phyloP scores from a whole-genome alignment of 345 rosid genomes.

The Diplotaxis tenuifolia region DNA sequence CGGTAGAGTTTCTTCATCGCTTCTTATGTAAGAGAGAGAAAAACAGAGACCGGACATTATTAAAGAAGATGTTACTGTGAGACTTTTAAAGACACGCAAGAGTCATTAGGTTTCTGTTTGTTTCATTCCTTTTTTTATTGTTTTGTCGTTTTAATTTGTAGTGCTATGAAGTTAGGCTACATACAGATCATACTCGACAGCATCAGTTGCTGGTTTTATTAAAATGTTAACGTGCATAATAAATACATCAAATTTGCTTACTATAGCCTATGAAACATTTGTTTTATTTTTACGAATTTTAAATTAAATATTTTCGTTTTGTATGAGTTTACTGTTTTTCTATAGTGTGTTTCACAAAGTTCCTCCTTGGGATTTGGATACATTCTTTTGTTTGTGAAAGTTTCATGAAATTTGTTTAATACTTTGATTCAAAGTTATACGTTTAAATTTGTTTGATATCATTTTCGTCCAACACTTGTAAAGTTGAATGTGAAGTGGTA shows the following conservation, averaged over 20 bases:
- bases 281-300: not conserved
- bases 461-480: not conserved
- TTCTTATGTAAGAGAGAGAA: constrained; percentile 17
- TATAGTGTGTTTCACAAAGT: not conserved
- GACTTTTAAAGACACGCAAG: constrained; percentile 30
- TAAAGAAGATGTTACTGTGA: constrained; percentile 8
- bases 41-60: constrained; percentile 13
- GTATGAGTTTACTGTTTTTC: not conserved
- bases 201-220: not conserved
- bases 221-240: not conserved
- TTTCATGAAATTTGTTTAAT: not conserved
- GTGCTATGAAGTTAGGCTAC: not conserved
- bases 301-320: not conserved
- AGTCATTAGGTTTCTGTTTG: constrained; percentile 30
- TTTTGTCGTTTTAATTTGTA: not conserved
- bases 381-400: not conserved
- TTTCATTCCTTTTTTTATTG: not conserved
- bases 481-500: not conserved
- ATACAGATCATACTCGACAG: not conserved
- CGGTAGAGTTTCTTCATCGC: constrained; percentile 77
- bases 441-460: too few relatives aligned
- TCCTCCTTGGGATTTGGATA: not conserved
- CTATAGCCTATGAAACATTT: not conserved
- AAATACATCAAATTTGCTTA: not conserved
- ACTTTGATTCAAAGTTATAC: not conserved